Evolutionary conservation across 148 eudicot species (phyloP), one percentile per base, ranked within the genome.

Genomic region (Drosera capensis): DNA sequence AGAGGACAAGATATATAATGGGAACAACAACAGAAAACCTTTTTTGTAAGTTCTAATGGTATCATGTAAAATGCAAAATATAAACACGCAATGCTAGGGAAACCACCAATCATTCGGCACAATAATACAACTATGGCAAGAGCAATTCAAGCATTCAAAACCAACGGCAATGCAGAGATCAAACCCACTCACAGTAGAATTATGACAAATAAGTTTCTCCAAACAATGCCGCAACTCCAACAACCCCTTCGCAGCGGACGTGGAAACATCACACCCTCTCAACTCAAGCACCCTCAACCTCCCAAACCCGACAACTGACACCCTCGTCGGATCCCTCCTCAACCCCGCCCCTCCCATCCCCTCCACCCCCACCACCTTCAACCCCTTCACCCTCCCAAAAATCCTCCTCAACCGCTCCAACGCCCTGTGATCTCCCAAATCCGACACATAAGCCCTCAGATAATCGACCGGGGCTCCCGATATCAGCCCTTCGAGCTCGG

Each of bases 391-490:
- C 2, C 84, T 74, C 6, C 97, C 59, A 1, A 88, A 54, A 47
- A 83, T 83, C 61, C 83, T 55, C 12, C 97, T 62, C 15, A 88
- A 68, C 63, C 80, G 92, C 65, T 88, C 92, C 1, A 88, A 66
- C 20, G 97, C 97, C 1, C 94, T 72, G 48, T 88, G 94, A 48
- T 88, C 97, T 0, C 94, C 97, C 43, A 88, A 75, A 58, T 88
- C 94, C 2, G 83, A 83, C 1, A 88, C 75, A 43, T 88, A 88
- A 5, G 97, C 92, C 3, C 97, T 80, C 20, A 88, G 72, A 40
- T 88, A 83, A 46, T 88, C 97, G 0, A 88, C 94, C 8, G 97
- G 97, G 28, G 97, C 97, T 8, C 92, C 86, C 8, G 79, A 53
- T 8, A 78, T 71, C 8, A 88, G 62, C 22, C 66, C 51, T 60